Percentiles rank a stretch among this genome's conserved stretches.
Conservation (phyloP, 164 flowering plant genomes). For the Vitis rupestris region DNA sequence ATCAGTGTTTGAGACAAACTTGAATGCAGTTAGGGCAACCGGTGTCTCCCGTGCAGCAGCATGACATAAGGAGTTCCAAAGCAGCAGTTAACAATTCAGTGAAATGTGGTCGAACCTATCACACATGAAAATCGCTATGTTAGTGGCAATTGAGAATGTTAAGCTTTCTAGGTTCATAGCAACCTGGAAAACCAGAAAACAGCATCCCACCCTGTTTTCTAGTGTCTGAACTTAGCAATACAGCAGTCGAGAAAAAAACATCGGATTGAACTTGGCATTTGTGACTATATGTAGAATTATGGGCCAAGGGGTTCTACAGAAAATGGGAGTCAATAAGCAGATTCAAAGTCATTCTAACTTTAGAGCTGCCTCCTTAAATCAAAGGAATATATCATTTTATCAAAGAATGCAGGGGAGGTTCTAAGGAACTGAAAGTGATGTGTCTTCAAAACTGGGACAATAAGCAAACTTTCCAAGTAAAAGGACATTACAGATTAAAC, state of each 20-base stretch:
- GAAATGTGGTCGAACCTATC: slow-evolving; percentile 73
- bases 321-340: not conserved
- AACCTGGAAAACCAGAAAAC: no score
- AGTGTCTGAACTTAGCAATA: no score
- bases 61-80: slow-evolving; percentile 68
- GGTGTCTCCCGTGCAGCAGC: slow-evolving; percentile 55
- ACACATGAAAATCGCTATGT: slow-evolving; percentile 3
- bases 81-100: slow-evolving; percentile 64
- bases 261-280: not conserved
- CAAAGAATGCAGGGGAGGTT: no score
- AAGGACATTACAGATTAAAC: no score
- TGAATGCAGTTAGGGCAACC: slow-evolving; percentile 94
- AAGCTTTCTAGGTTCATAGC: no score
- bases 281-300: not conserved
- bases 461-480: not conserved
- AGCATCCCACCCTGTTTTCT: no score
- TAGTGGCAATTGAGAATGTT: not conserved
- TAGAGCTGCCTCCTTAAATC: no score
- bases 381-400: no score
- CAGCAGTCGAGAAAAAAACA: no score
- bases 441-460: not conserved
- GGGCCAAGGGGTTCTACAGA: not conserved
- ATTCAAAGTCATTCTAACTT: no score
- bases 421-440: not conserved
- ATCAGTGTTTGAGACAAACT: slow-evolving; percentile 31